A percentile compares a stretch with the other conserved stretches of the same genome.
Evolutionary conservation across 1,284 basidiomycete genomes (phyloP).

Genomic region (Sphaerobolus stellatus): DNA sequence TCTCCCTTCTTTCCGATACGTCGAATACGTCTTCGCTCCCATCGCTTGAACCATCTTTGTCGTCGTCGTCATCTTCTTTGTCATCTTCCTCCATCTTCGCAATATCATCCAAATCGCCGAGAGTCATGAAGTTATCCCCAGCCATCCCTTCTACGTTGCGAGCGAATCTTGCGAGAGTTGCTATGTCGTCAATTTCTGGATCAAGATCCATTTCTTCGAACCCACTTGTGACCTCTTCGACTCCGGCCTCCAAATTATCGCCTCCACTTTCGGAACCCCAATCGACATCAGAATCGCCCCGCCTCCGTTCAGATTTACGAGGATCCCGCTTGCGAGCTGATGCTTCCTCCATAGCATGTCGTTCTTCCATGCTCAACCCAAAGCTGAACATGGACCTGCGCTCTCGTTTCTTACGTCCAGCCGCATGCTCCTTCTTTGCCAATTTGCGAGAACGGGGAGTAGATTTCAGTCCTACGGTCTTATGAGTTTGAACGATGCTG

Average conservation of each 20-base stretch:
- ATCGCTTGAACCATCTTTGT: constrained; percentile 10
- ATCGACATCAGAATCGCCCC: constrained; percentile 68
- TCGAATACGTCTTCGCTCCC: constrained; percentile 16
- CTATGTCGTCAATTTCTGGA: constrained; percentile 45
- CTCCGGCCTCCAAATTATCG: constrained; percentile 24
- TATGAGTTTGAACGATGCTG: constrained; percentile 32
- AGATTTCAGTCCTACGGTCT: constrained; percentile 18
- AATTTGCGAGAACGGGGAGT: constrained; percentile 17
- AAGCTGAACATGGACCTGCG: constrained; percentile 41
- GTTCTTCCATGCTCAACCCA: constrained; percentile 60
- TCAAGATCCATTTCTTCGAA: constrained; percentile 61
- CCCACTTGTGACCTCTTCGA: constrained; percentile 38
- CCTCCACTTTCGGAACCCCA: constrained; percentile 59
- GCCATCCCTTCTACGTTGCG: constrained; percentile 40
- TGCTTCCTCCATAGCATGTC: constrained; percentile 39
- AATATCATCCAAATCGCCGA: constrained; percentile 64
- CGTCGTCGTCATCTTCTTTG: constrained; percentile 14
- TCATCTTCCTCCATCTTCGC: constrained; percentile 55
- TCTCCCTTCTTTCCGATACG: constrained; percentile 16
- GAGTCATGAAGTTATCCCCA: constrained; percentile 44
- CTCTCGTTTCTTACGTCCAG: constrained; percentile 28
- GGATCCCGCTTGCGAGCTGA: constrained; percentile 35
- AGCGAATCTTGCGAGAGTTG: constrained; percentile 42
- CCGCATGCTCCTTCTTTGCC: constrained; percentile 25
- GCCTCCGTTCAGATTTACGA: constrained; percentile 49